Percentiles rank a stretch among this genome's conserved stretches.
Evolutionary conservation across 805 yeast species (phyloP).

Genomic region (Metschnikowia anglica): DNA sequence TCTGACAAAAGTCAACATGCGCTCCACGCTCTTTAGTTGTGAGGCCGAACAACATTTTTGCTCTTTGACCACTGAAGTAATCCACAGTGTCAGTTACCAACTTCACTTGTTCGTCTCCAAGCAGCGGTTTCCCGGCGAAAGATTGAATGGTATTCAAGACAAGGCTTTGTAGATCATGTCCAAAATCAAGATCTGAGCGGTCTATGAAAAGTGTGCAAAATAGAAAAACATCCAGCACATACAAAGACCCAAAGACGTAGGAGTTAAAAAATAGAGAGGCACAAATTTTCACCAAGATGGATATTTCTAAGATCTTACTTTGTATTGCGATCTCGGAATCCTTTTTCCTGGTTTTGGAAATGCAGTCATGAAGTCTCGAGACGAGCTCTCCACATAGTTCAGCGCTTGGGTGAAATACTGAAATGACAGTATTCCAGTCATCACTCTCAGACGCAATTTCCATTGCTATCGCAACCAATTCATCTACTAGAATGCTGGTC

Average conservation of each 20-base stretch:
- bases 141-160: slow-evolving; percentile 70
- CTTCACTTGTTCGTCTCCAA: slow-evolving; percentile 39
- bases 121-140: slow-evolving; percentile 53
- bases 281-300: slow-evolving; percentile 61
- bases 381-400: slow-evolving; percentile 69
- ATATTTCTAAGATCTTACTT: slow-evolving; percentile 66
- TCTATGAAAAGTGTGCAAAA: slow-evolving; percentile 63
- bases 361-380: slow-evolving; percentile 52
- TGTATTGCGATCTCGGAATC: slow-evolving; percentile 42
- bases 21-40: slow-evolving; percentile 47
- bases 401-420: slow-evolving; percentile 71
- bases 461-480: slow-evolving; percentile 68
- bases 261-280: slow-evolving; percentile 72
- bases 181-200: slow-evolving; percentile 51
- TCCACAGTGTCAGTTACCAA: slow-evolving; percentile 49
- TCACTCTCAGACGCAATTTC: slow-evolving; percentile 76
- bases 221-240: slow-evolving; percentile 68
- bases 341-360: slow-evolving; percentile 48
- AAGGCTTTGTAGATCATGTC: slow-evolving; percentile 59
- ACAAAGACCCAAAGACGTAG: slow-evolving; percentile 56
- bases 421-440: slow-evolving; percentile 61
- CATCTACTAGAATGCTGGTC: slow-evolving; percentile 62
- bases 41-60: slow-evolving; percentile 67
- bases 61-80: slow-evolving; percentile 58
- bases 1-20: slow-evolving; percentile 35